Base-by-base conservation (phyloP, 345 rosid species). In the Eucalyptus sideroxylon region DNA sequence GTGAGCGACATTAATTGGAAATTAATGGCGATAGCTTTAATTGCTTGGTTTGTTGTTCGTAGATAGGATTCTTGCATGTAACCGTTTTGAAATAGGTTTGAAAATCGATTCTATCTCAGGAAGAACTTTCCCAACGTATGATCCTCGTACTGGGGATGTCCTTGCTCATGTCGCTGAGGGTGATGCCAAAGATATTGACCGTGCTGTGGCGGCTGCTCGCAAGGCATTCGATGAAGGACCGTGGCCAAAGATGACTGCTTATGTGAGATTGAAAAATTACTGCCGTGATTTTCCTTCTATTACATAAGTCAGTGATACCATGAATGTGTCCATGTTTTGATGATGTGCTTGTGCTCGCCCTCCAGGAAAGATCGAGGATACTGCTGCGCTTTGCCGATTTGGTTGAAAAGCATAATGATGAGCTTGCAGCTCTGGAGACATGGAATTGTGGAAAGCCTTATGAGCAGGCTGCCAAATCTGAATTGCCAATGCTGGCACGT, bases 371-470 rank as follows among this genome's bases (percentile, higher is more conserved):
- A 91, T 96, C 97, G 30, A 91, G 89, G 91, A 91, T 97, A 88
- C 72, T 98, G 92, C 90, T 97, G 92, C 95, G 93, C 19, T 94
- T 95, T 31, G 99, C 99, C 5, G 99, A 97, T 92, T 95, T 98
- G 93, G 92, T 98, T 17, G 99, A 98, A 92, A 96, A 95, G 92
- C 97, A 98, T 89, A 95, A 90, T 42, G 96, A 97, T 44, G 98
- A 98, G 90, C 92, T 98, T 19, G 99, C 99, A 4, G 92, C 98
- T 80, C 92, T 98, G 10, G 99, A 98, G 94, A 92, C 98, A 65
- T 98, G 99, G 99, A 94, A 98, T 91, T 96, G 95, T 91, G 99
- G 99, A 89, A 98, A 98, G 92, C 96, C 97, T 85, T 94, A 92
- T 89, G 95, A 94, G 90, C 99, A 98, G 89, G 50, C 99, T 59